phyloP scores from a whole-genome alignment of 2,329 filamentous ascomycete species.

The Helotiales sp. region DNA sequence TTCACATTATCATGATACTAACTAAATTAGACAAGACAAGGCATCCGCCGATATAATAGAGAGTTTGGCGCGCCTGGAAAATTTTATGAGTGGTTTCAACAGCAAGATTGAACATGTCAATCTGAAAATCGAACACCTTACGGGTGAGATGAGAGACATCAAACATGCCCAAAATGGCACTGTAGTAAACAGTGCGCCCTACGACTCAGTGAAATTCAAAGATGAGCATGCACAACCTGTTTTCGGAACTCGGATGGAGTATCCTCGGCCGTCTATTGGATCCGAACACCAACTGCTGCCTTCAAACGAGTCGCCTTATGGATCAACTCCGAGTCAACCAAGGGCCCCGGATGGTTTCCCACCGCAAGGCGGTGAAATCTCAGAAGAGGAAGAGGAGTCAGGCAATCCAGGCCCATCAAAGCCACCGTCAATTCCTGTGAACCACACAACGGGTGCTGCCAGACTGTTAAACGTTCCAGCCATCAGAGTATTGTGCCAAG shows the following conservation, averaged over 20 bases:
- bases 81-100: conserved; percentile 9
- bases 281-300: conserved; percentile 23
- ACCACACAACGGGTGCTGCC: conserved; percentile 90
- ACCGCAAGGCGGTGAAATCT: conserved; percentile 52
- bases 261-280: conserved; percentile 8
- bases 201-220: not conserved
- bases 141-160: conserved; percentile 7
- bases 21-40: conserved; percentile 54
- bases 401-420: conserved; percentile 55
- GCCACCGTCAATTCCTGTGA: conserved; percentile 74
- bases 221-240: conserved; percentile 4
- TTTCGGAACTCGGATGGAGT: not conserved
- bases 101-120: conserved; percentile 20
- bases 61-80: conserved; percentile 40
- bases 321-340: conserved; percentile 24
- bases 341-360: conserved; percentile 16
- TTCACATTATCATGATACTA: conserved; percentile 23
- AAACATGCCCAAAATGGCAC: not conserved
- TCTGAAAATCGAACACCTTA: conserved; percentile 24
- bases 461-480: conserved; percentile 76
- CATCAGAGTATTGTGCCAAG: conserved; percentile 62
- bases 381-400: conserved; percentile 53
- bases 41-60: conserved; percentile 65
- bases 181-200: not conserved
- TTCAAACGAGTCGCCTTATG: conserved; percentile 33